phyloP scores from a whole-genome alignment of 306 rosid species.

The Corylus heterophylla region DNA sequence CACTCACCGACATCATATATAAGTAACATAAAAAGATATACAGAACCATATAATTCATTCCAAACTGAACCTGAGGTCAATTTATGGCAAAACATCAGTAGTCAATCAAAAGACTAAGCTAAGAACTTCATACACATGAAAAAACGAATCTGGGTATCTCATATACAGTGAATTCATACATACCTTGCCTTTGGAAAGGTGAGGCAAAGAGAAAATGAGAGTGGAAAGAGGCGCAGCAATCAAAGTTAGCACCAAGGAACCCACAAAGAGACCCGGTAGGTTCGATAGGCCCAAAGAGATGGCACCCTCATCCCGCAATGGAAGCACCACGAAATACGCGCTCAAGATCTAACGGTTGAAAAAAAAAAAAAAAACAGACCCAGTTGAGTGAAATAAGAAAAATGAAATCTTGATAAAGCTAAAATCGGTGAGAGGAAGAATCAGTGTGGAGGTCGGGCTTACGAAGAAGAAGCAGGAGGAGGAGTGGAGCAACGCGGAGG shows the following conservation, averaged over 20 bases:
- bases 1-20: background rate
- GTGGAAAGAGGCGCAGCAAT: conserved; percentile 88
- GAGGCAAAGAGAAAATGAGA: conserved; percentile 73
- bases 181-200: conserved; percentile 78
- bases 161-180: background rate
- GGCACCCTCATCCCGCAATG: conserved; percentile 95
- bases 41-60: background rate
- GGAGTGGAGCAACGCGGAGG: conserved; percentile 73
- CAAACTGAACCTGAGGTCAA: background rate
- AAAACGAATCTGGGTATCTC: background rate
- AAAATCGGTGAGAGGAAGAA: conserved; percentile 6
- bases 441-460: conserved; percentile 20
- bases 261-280: conserved; percentile 76
- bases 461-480: conserved; percentile 91
- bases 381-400: background rate
- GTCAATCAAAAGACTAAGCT: conserved; percentile 5
- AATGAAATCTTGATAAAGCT: background rate
- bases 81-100: background rate
- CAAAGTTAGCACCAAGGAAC: conserved; percentile 77
- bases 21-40: background rate
- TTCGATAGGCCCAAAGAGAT: conserved; percentile 85
- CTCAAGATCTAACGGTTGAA: conserved; percentile 67
- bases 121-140: background rate
- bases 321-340: conserved; percentile 93
- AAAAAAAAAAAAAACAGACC: background rate